These are phyloP conservation scores for Multifurca ochricompacta DNA, from an alignment of 768 basidiomycete genomes.

Conservation along the genomic window DNA sequence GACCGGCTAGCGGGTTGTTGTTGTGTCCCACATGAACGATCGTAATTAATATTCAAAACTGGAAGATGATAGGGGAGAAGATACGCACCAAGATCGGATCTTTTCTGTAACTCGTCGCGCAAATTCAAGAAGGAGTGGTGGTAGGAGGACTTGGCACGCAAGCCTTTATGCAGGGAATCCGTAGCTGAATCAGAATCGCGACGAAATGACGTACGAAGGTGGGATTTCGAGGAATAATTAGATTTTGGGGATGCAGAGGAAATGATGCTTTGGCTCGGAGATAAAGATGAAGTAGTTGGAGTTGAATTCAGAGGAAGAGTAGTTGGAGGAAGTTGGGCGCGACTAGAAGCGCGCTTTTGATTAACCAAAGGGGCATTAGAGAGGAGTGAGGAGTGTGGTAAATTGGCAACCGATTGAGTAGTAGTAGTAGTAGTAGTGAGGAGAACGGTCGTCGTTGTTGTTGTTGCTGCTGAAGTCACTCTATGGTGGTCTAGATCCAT, in stretches of 20 bases:
- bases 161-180: slow-evolving; percentile 7
- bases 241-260: slow-evolving; percentile 10
- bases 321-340: slow-evolving; percentile 34
- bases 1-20: slow-evolving; percentile 1
- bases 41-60: background rate
- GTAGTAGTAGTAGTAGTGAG: too few relatives aligned
- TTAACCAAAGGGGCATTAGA: slow-evolving; percentile 27
- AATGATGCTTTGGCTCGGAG: slow-evolving; percentile 17
- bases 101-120: slow-evolving; percentile 14
- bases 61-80: background rate
- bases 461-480: too few relatives aligned
- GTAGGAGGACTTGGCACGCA: slow-evolving; percentile 12
- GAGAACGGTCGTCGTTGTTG: background rate
- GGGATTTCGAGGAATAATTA: background rate
- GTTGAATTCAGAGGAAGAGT: slow-evolving; percentile 43
- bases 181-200: slow-evolving; percentile 6
- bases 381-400: slow-evolving; percentile 22
- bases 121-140: slow-evolving; percentile 17
- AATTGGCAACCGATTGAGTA: slow-evolving; percentile 7
- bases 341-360: slow-evolving; percentile 25
- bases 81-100: slow-evolving; percentile 16
- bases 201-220: background rate
- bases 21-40: background rate
- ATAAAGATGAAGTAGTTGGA: slow-evolving; percentile 9
- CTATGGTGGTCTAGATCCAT: slow-evolving; percentile 10